Evolutionary conservation across 306 rosid species (phyloP).

Genomic region (Ceratonia siliqua): DNA sequence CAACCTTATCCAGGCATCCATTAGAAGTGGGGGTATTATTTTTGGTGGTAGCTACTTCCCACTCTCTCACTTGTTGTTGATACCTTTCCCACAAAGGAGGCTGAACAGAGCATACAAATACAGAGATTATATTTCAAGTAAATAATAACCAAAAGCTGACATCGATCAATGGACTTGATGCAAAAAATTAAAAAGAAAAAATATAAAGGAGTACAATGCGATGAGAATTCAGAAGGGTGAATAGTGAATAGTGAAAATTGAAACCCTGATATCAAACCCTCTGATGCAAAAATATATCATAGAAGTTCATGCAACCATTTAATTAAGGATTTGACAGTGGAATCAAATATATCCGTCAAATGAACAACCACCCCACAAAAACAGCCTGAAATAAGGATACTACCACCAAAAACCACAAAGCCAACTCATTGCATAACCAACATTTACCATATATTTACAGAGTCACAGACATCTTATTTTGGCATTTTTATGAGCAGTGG

Average conservation of each 20-base stretch:
- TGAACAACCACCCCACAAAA: neutral
- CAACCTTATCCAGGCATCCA: slow-evolving; percentile 54
- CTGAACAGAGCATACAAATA: slow-evolving; percentile 41
- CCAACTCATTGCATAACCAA: neutral
- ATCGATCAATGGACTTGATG: too few relatives aligned
- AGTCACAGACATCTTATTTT: neutral
- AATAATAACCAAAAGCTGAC: neutral
- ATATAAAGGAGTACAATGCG: neutral
- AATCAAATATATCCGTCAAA: neutral
- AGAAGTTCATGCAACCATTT: neutral
- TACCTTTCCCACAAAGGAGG: slow-evolving; percentile 71
- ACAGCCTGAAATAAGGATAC: neutral
- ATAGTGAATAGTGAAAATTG: too few relatives aligned
- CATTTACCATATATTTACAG: neutral
- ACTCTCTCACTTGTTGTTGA: slow-evolving; percentile 65
- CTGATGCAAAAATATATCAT: too few relatives aligned
- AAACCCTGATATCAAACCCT: too few relatives aligned
- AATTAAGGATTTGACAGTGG: neutral
- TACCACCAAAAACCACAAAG: neutral
- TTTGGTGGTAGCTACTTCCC: slow-evolving; percentile 66
- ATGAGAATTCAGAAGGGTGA: neutral
- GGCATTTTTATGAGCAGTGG: too few relatives aligned
- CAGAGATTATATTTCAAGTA: neutral
- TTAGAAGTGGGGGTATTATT: slow-evolving; percentile 38
- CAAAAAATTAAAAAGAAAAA: neutral